A percentile compares a stretch with the other conserved stretches of the same genome.
Evolutionary conservation across 2,329 filamentous ascomycete species (phyloP).

Genomic region (Bipolaris bicolor): DNA sequence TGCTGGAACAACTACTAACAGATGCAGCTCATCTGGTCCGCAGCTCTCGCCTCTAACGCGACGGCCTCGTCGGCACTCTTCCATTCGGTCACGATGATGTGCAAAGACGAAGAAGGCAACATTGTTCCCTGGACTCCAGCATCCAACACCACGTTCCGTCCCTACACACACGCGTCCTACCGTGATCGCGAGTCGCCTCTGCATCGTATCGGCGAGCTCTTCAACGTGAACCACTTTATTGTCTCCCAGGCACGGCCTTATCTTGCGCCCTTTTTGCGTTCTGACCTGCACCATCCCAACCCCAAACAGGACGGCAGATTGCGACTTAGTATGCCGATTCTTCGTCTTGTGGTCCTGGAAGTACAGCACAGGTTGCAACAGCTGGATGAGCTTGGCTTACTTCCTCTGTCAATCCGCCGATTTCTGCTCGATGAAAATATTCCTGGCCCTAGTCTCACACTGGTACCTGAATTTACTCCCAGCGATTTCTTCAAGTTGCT

Average conservation of each 20-base stretch:
- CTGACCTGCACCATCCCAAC: slow-evolving; percentile 77
- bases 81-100: slow-evolving; percentile 71
- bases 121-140: slow-evolving; percentile 75
- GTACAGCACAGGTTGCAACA: slow-evolving; percentile 81
- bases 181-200: slow-evolving; percentile 71
- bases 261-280: slow-evolving; percentile 81
- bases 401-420: slow-evolving; percentile 72
- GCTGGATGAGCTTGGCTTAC: slow-evolving; percentile 75
- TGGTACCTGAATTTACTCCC: slow-evolving; percentile 79
- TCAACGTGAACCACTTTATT: slow-evolving; percentile 95
- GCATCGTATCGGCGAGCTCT: slow-evolving; percentile 76
- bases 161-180: slow-evolving; percentile 69
- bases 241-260: slow-evolving; percentile 92
- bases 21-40: slow-evolving; percentile 75
- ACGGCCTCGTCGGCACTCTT: slow-evolving; percentile 70
- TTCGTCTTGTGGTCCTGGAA: slow-evolving; percentile 75
- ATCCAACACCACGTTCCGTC: slow-evolving; percentile 67
- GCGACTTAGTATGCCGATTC: slow-evolving; percentile 62
- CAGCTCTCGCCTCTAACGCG: slow-evolving; percentile 77
- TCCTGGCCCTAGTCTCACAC: slow-evolving; percentile 76
- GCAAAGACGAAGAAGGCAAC: slow-evolving; percentile 75
- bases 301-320: slow-evolving; percentile 63
- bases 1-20: slow-evolving; percentile 16
- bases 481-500: slow-evolving; percentile 78
- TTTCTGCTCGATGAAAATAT: slow-evolving; percentile 84